Evolutionary conservation across 192 early-diverging fungal genomes (phyloP).

Genomic region (Mortierella claussenii): DNA sequence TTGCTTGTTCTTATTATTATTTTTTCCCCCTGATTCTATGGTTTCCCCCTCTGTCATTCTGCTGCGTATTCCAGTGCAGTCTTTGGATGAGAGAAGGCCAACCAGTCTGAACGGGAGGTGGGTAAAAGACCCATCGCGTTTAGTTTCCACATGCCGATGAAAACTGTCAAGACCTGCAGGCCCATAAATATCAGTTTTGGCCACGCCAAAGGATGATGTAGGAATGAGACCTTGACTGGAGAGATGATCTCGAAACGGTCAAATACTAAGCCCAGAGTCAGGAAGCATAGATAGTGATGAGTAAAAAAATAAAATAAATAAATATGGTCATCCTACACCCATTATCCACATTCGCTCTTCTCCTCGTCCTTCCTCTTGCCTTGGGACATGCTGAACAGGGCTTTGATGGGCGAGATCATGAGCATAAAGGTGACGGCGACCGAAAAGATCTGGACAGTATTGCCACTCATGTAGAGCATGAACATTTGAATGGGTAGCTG

Average conservation of each 20-base stretch:
- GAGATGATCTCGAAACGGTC: constrained; percentile 77
- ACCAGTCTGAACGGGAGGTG: constrained; percentile 93
- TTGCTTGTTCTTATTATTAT: no score
- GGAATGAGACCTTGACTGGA: constrained; percentile 57
- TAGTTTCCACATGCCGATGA: constrained; percentile 92
- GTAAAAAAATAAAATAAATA: no score
- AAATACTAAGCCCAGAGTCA: constrained; percentile 66
- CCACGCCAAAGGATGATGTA: constrained; percentile 64
- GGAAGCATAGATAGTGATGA: no score
- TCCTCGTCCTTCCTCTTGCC: no score
- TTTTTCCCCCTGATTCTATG: no score
- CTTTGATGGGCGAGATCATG: constrained; percentile 84
- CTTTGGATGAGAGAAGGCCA: constrained; percentile 88
- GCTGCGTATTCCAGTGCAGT: constrained; percentile 46
- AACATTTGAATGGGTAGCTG: constrained; percentile 96
- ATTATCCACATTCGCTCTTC: no score
- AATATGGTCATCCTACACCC: no score
- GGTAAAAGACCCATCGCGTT: constrained; percentile 96
- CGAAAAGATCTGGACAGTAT: constrained; percentile 93
- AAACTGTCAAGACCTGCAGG: constrained; percentile 80
- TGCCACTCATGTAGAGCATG: constrained; percentile 99
- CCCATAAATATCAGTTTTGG: constrained; percentile 88
- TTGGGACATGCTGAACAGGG: constrained; percentile 75
- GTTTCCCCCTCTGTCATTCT: no score
- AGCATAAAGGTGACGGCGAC: constrained; percentile 98